Percentiles rank a stretch among this genome's conserved stretches.
phyloP scores from a whole-genome alignment of 1,139 yeast species.

The Groenewaldozyma sp. region DNA sequence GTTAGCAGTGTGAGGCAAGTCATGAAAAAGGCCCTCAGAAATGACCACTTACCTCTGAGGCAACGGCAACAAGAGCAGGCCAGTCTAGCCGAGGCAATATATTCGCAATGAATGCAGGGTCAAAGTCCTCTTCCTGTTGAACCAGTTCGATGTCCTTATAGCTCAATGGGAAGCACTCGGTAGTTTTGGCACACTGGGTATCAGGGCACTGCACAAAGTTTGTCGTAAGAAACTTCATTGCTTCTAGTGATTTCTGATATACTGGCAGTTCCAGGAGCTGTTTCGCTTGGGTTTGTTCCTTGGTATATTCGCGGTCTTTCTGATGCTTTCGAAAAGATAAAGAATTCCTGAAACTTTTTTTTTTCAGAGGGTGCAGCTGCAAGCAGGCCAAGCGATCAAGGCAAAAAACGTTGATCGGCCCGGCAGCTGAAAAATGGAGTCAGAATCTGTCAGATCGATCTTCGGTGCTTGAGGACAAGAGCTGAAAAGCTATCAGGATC shows the following conservation, averaged over 20 bases:
- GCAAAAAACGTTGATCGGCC: no score
- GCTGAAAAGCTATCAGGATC: no score
- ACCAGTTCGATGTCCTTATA: constrained; percentile 65
- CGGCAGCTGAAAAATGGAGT: no score
- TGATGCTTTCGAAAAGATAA: no score
- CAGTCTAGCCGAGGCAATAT: constrained; percentile 82
- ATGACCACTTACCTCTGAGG: constrained; percentile 53
- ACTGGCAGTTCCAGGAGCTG: not conserved
- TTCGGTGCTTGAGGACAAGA: no score
- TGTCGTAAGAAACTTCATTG: constrained; percentile 87
- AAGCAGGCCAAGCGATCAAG: no score
- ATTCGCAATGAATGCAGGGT: constrained; percentile 68
- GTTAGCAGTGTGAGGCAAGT: no score
- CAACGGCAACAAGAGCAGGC: constrained; percentile 72
- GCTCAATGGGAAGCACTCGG: constrained; percentile 71
- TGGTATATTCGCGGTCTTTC: not conserved
- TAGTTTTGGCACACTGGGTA: constrained; percentile 64
- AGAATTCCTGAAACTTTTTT: constrained; percentile 4
- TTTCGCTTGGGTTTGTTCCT: not conserved
- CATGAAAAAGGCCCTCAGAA: no score
- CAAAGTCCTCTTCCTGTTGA: constrained; percentile 73
- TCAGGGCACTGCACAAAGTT: constrained; percentile 94
- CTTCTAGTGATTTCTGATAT: constrained; percentile 3
- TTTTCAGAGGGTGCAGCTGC: no score
- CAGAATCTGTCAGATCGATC: no score